Conservation (phyloP, 2,329 filamentous ascomycete species). For the Sporothrix protearum region DNA sequence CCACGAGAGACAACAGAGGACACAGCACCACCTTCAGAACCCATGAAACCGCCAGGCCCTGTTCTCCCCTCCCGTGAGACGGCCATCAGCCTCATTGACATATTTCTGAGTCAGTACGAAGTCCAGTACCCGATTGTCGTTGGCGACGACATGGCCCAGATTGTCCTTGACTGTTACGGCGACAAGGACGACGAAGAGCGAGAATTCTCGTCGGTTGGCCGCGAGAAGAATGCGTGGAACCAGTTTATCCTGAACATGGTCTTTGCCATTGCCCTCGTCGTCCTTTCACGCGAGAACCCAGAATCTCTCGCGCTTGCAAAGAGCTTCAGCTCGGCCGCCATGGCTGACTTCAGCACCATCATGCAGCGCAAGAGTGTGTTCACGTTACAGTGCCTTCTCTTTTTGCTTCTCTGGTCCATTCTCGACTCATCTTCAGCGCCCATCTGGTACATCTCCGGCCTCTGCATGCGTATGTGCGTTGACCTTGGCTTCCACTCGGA, state of each 20-base stretch:
- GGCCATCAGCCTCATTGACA: constrained; percentile 27
- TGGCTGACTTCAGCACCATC: constrained; percentile 27
- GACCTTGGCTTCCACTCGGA: constrained; percentile 31
- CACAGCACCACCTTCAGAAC: neutral
- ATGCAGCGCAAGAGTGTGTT: constrained; percentile 28
- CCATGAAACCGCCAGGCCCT: neutral
- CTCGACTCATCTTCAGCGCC: constrained; percentile 29
- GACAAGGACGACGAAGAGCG: neutral
- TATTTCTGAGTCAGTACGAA: constrained; percentile 31
- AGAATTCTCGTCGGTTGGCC: neutral
- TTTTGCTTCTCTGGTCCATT: constrained; percentile 29
- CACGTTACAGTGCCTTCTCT: constrained; percentile 30
- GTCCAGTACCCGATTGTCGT: constrained; percentile 30
- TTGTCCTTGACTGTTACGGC: constrained; percentile 17
- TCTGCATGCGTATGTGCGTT: constrained; percentile 31
- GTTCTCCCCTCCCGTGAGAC: constrained; percentile 27
- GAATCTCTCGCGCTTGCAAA: constrained; percentile 27
- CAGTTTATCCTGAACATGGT: constrained; percentile 31
- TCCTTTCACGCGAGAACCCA: constrained; percentile 27
- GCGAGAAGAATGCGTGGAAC: constrained; percentile 22
- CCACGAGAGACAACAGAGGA: neutral
- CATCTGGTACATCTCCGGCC: constrained; percentile 31
- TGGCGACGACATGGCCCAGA: constrained; percentile 25
- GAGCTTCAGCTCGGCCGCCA: constrained; percentile 27
- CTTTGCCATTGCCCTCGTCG: constrained; percentile 28